These are phyloP conservation scores for Rutstroemia sp. DNA, from an alignment of 2,329 filamentous ascomycete genomes.

Conservation along the genomic window DNA sequence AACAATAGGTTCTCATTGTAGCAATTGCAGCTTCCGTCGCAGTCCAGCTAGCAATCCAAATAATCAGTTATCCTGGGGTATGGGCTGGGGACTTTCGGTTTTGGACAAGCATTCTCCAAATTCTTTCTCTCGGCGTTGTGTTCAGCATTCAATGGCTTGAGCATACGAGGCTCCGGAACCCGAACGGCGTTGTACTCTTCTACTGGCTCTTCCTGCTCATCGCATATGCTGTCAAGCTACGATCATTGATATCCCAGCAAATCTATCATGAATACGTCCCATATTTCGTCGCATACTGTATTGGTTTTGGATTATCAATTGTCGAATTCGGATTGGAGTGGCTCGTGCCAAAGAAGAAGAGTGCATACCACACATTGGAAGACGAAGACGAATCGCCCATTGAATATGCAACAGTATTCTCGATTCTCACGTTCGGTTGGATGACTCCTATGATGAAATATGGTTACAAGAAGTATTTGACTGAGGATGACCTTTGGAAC, in stretches of 20 bases:
- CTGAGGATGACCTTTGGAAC: slow-evolving; percentile 94
- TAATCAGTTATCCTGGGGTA: slow-evolving; percentile 47
- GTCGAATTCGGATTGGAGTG: slow-evolving; percentile 62
- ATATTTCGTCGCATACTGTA: slow-evolving; percentile 57
- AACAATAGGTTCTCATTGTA: slow-evolving; percentile 45
- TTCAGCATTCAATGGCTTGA: slow-evolving; percentile 62
- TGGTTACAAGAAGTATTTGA: slow-evolving; percentile 86
- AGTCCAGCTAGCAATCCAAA: slow-evolving; percentile 55
- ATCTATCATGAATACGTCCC: slow-evolving; percentile 46
- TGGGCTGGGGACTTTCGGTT: slow-evolving; percentile 63
- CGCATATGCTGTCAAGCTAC: slow-evolving; percentile 57
- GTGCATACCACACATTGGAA: slow-evolving; percentile 59
- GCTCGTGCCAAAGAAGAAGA: slow-evolving; percentile 61
- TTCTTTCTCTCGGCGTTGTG: slow-evolving; percentile 55
- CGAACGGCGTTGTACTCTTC: slow-evolving; percentile 64
- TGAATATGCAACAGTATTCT: slow-evolving; percentile 92
- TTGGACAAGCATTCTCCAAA: slow-evolving; percentile 57
- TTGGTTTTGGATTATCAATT: slow-evolving; percentile 50
- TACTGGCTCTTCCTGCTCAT: slow-evolving; percentile 67
- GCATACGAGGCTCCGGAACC: slow-evolving; percentile 59
- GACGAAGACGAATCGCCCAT: slow-evolving; percentile 62
- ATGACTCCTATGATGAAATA: slow-evolving; percentile 98
- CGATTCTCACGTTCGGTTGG: slow-evolving; percentile 89
- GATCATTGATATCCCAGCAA: slow-evolving; percentile 57
- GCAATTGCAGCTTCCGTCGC: slow-evolving; percentile 49